Percentiles rank a stretch among this genome's conserved stretches.
phyloP scores from a whole-genome alignment of 768 basidiomycete genomes.

The Tricholoma hemisulphureum region DNA sequence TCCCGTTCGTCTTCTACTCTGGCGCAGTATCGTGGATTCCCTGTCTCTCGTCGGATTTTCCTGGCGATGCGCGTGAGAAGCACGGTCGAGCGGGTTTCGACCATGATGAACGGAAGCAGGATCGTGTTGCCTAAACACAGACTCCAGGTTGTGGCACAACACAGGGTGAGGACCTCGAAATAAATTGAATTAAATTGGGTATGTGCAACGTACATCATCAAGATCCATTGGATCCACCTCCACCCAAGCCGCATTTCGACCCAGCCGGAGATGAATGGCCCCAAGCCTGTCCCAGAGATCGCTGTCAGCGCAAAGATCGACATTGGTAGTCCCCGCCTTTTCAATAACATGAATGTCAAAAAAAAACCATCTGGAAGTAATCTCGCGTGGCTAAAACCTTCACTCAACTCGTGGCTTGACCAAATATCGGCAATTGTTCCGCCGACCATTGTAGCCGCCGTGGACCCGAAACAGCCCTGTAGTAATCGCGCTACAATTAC shows the following conservation, averaged over 20 bases:
- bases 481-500: conserved; percentile 68
- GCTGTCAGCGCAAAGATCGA: conserved; percentile 63
- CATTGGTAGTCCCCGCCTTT: conserved; percentile 78
- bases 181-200: too few species aligned
- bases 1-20: conserved; percentile 62
- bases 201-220: conserved; percentile 56
- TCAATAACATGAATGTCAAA: too few species aligned
- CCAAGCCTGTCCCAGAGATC: conserved; percentile 61
- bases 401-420: conserved; percentile 61
- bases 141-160: conserved; percentile 32
- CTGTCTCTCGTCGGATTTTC: conserved; percentile 61
- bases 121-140: conserved; percentile 50
- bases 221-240: conserved; percentile 87
- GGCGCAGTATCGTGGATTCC: conserved; percentile 60
- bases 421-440: conserved; percentile 76
- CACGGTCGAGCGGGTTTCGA: conserved; percentile 73
- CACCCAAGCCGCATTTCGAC: conserved; percentile 64
- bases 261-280: conserved; percentile 64
- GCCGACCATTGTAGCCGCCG: conserved; percentile 70
- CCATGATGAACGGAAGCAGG: conserved; percentile 53
- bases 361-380: too few species aligned
- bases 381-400: too few species aligned
- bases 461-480: conserved; percentile 65
- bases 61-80: conserved; percentile 66
- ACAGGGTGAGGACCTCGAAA: conserved; percentile 4